phyloP scores from a whole-genome alignment of 495 filamentous ascomycete genomes.

The Trichoderma gamsii region DNA sequence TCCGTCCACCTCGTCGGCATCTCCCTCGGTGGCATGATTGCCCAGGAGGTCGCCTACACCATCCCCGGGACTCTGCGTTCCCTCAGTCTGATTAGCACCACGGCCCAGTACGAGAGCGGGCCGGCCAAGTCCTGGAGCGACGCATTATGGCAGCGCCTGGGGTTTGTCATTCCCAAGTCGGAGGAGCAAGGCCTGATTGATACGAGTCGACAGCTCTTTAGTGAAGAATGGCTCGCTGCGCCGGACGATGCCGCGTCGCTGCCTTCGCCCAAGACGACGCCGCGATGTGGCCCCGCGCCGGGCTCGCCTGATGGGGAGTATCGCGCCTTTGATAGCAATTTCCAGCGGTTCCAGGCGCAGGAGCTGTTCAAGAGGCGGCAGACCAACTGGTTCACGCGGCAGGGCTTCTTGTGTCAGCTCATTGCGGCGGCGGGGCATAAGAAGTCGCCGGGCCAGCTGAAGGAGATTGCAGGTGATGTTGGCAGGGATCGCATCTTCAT shows the following conservation, averaged over 20 bases:
- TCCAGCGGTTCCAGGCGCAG: slow-evolving; percentile 70
- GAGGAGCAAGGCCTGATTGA: slow-evolving; percentile 46
- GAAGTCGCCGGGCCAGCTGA: slow-evolving; percentile 59
- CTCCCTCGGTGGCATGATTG: slow-evolving; percentile 82
- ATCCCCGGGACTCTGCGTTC: slow-evolving; percentile 58
- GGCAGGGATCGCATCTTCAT: slow-evolving; percentile 68
- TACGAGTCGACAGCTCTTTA: slow-evolving; percentile 55
- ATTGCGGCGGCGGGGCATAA: slow-evolving; percentile 76
- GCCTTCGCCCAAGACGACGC: slow-evolving; percentile 27
- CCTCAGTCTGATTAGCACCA: slow-evolving; percentile 66
- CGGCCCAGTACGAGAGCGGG: slow-evolving; percentile 58
- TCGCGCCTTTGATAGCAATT: slow-evolving; percentile 61
- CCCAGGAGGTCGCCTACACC: slow-evolving; percentile 65
- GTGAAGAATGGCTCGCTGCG: slow-evolving; percentile 49
- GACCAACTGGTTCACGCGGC: slow-evolving; percentile 46
- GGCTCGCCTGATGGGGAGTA: slow-evolving; percentile 29
- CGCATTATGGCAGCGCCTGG: slow-evolving; percentile 60
- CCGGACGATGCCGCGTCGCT: slow-evolving; percentile 52
- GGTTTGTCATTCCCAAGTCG: slow-evolving; percentile 63
- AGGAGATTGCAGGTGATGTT: slow-evolving; percentile 55
- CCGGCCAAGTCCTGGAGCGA: slow-evolving; percentile 32
- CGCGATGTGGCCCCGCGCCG: slow-evolving; percentile 22
- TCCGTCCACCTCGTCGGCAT: slow-evolving; percentile 67
- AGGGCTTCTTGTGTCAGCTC: slow-evolving; percentile 69
- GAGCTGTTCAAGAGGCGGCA: slow-evolving; percentile 62